phyloP scores from a whole-genome alignment of 257 asterid species.

The Jacaranda copaia region DNA sequence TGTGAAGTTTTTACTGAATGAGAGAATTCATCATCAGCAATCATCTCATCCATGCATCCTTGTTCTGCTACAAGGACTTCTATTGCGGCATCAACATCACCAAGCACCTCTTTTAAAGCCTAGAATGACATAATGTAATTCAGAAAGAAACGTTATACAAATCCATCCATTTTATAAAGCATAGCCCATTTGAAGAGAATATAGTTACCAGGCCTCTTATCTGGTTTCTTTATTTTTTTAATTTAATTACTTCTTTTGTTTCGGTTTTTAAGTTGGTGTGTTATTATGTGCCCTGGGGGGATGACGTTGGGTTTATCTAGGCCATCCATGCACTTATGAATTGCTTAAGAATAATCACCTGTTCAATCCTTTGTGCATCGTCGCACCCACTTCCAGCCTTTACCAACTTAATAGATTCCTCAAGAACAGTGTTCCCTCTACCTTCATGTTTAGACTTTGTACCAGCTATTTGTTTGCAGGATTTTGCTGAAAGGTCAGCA shows the following conservation, averaged over 20 bases:
- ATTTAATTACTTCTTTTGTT: background rate
- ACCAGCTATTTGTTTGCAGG: conserved; percentile 51
- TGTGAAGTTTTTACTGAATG: conserved; percentile 41
- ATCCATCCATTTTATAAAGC: background rate
- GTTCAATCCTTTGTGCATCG: conserved; percentile 62
- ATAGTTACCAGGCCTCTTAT: conserved; percentile 9
- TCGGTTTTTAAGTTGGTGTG: background rate
- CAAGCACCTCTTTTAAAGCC: conserved; percentile 65
- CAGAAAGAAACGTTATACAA: conserved; percentile 21
- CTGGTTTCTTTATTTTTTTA: conserved; percentile 10
- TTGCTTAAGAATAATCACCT: conserved; percentile 53
- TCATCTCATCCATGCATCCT: conserved; percentile 52
- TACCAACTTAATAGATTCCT: conserved; percentile 58
- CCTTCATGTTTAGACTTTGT: conserved; percentile 49
- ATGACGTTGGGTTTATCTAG: background rate
- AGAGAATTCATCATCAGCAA: conserved; percentile 49
- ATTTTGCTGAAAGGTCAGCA: conserved; percentile 72
- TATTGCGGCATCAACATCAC: conserved; percentile 81
- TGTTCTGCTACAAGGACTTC: conserved; percentile 73
- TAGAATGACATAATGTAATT: conserved; percentile 38
- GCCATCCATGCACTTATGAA: background rate
- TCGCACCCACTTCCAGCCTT: conserved; percentile 79
- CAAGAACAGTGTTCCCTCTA: conserved; percentile 35
- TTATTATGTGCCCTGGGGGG: background rate
- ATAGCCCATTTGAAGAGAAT: conserved; percentile 4